Conservation (phyloP, 1,284 basidiomycete species). For the Leccinum subfulvum region DNA sequence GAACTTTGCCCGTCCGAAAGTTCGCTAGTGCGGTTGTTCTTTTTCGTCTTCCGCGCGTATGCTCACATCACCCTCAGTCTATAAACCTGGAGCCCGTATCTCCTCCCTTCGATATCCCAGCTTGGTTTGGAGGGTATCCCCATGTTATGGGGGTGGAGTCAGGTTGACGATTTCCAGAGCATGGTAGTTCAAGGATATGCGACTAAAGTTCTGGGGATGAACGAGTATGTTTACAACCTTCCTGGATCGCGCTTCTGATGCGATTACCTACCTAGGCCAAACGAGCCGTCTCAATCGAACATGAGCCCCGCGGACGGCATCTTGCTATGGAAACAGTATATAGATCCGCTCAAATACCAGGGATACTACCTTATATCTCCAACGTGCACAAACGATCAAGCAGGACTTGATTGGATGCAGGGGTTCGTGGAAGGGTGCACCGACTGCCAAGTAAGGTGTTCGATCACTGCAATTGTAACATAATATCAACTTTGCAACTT, state of each 20-base stretch:
- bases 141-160: conserved; percentile 54
- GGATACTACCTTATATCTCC: conserved; percentile 69
- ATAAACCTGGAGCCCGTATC: conserved; percentile 32
- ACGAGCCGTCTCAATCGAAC: conserved; percentile 58
- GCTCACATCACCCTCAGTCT: conserved; percentile 20
- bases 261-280: conserved; percentile 43
- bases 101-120: conserved; percentile 12
- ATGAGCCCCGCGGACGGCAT: conserved; percentile 55
- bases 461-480: neutral
- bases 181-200: conserved; percentile 41
- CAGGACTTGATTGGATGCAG: conserved; percentile 60
- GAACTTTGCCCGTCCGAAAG: conserved; percentile 33
- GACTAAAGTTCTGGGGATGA: conserved; percentile 51
- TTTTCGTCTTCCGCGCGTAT: neutral
- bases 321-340: conserved; percentile 61
- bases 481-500: neutral
- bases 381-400: conserved; percentile 65
- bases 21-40: conserved; percentile 34
- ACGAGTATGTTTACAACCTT: conserved; percentile 45
- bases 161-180: conserved; percentile 34
- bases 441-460: conserved; percentile 46
- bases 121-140: conserved; percentile 45
- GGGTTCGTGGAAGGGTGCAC: conserved; percentile 54
- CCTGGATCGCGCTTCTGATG: conserved; percentile 3
- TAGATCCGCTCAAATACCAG: conserved; percentile 55